Evolutionary conservation across 768 basidiomycete genomes (phyloP).

Genomic region (Leccinum sublutescens): DNA sequence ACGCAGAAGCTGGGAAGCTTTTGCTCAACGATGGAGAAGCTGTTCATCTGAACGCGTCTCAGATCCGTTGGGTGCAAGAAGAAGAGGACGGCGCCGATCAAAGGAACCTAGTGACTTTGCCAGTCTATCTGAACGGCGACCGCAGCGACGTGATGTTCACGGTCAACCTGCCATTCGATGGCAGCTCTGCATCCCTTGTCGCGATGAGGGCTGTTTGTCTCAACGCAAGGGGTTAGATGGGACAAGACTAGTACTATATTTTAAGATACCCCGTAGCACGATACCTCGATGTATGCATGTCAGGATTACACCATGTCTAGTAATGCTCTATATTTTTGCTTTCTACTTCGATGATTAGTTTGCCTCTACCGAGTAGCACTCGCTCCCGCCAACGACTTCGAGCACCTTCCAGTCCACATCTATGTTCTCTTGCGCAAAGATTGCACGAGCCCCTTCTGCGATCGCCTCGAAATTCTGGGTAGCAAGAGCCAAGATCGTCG

Average conservation of each 20-base stretch:
- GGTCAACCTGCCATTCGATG: constrained; percentile 78
- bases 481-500: constrained; percentile 94
- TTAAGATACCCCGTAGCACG: constrained; percentile 24
- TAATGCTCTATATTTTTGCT: constrained; percentile 17
- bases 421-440: constrained; percentile 70
- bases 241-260: constrained; percentile 5
- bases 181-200: constrained; percentile 62
- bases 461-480: constrained; percentile 82
- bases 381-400: constrained; percentile 52
- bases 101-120: constrained; percentile 65
- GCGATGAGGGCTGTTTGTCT: constrained; percentile 90
- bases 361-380: constrained; percentile 20
- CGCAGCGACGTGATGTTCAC: constrained; percentile 90
- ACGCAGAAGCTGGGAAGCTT: constrained; percentile 51
- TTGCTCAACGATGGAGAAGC: constrained; percentile 83
- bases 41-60: constrained; percentile 76
- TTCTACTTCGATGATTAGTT: constrained; percentile 12
- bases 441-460: constrained; percentile 72
- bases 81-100: constrained; percentile 35
- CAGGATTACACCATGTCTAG: constrained; percentile 14
- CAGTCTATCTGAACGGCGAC: constrained; percentile 90
- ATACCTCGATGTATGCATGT: constrained; percentile 26
- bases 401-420: constrained; percentile 91
- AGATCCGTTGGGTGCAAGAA: constrained; percentile 82
- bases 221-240: constrained; percentile 65